phyloP scores from a whole-genome alignment of 192 early-diverging fungal species.

The Backusella tuberculispora region DNA sequence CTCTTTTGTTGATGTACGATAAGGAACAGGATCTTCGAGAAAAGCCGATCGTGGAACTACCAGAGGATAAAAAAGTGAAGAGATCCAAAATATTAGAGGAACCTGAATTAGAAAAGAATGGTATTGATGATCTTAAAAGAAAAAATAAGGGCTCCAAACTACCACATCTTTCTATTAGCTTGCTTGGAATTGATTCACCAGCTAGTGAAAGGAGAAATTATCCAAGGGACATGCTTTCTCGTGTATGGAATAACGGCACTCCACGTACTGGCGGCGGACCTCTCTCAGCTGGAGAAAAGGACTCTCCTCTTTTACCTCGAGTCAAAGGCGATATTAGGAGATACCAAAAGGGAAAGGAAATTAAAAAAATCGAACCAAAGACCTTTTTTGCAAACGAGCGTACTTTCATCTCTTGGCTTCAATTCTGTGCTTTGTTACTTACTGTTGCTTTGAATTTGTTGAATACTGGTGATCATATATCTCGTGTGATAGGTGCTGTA shows the following conservation, averaged over 20 bases:
- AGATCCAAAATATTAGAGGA: not conserved
- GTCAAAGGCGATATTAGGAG: not conserved
- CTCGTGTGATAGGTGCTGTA: constrained; percentile 63
- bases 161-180: not conserved
- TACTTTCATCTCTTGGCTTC: constrained; percentile 85
- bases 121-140: not conserved
- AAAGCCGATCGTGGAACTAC: not conserved
- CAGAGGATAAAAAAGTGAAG: not conserved
- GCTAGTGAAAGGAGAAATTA: not conserved
- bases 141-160: not conserved
- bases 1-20: constrained; percentile 20
- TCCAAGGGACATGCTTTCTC: constrained; percentile 4
- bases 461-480: constrained; percentile 69
- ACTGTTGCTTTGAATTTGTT: constrained; percentile 76
- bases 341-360: constrained; percentile 17
- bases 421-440: constrained; percentile 75
- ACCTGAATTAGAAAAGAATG: not conserved
- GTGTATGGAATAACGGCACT: not conserved
- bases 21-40: not conserved
- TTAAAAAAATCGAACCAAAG: constrained; percentile 80
- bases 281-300: not conserved
- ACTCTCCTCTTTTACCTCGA: not conserved
- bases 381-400: constrained; percentile 89
- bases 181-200: not conserved
- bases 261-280: not conserved